phyloP scores from a whole-genome alignment of 257 asterid genomes.

The Jasminum sambac region DNA sequence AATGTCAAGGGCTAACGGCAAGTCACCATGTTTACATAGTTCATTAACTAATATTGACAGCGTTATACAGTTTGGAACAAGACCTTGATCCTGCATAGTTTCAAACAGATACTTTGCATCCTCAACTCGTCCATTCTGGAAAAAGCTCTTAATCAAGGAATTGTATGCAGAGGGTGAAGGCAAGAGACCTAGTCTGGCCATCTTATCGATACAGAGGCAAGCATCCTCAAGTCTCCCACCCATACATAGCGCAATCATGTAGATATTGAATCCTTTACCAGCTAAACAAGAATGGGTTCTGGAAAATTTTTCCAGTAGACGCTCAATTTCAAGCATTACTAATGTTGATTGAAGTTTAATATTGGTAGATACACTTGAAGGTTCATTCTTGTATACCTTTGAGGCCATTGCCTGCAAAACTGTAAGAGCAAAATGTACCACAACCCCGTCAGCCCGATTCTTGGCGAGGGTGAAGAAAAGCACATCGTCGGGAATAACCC shows the following conservation, averaged over 20 bases:
- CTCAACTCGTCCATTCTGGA: constrained; percentile 41
- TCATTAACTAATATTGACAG: constrained; percentile 7
- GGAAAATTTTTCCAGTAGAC: constrained; percentile 43
- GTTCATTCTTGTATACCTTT: constrained; percentile 39
- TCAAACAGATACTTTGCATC: constrained; percentile 43
- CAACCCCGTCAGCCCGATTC: constrained; percentile 44
- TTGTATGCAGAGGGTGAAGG: constrained; percentile 57
- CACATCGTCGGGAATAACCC: constrained; percentile 63
- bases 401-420: constrained; percentile 52
- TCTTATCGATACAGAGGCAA: constrained; percentile 44
- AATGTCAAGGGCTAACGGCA: constrained; percentile 6
- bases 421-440: constrained; percentile 39
- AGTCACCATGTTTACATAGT: constrained; percentile 3
- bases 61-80: constrained; percentile 4
- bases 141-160: constrained; percentile 52
- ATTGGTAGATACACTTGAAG: constrained; percentile 13
- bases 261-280: constrained; percentile 47
- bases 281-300: constrained; percentile 33
- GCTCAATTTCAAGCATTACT: constrained; percentile 44
- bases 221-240: constrained; percentile 48
- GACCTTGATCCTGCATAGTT: constrained; percentile 36
- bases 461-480: constrained; percentile 51
- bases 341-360: constrained; percentile 19
- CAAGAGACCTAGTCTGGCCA: constrained; percentile 34
- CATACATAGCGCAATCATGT: constrained; percentile 52